Percentiles rank a stretch among this genome's conserved stretches.
Evolutionary conservation across 1,284 basidiomycete species (phyloP).

Genomic region (Lentinula novae-zelandiae): DNA sequence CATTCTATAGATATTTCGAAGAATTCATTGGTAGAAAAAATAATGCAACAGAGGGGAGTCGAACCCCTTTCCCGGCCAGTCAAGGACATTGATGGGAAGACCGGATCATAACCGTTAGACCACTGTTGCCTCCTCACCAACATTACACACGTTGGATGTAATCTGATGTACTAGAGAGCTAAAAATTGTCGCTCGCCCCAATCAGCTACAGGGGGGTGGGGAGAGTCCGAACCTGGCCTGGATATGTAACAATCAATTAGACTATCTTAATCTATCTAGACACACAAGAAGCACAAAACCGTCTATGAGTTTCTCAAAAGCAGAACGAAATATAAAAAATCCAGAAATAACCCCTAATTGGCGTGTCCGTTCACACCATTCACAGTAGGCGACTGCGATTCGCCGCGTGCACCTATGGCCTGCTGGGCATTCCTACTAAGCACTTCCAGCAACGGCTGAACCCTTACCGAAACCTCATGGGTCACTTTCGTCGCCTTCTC

Average conservation of each 20-base stretch:
- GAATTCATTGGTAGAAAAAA: neutral
- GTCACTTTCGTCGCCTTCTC: conserved; percentile 57
- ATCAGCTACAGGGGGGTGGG: too few relatives aligned
- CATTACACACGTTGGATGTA: too few relatives aligned
- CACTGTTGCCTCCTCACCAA: neutral
- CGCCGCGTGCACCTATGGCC: neutral
- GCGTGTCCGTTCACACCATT: neutral
- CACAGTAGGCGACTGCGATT: neutral
- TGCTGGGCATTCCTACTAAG: conserved; percentile 10
- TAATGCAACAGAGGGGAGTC: conserved; percentile 10
- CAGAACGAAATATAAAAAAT: neutral
- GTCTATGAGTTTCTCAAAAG: neutral
- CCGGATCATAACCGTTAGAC: conserved; percentile 12
- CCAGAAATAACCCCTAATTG: neutral
- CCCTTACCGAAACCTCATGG: conserved; percentile 53
- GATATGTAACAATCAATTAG: too few relatives aligned
- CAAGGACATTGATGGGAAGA: neutral
- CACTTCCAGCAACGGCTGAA: conserved; percentile 52
- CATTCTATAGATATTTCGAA: too few relatives aligned
- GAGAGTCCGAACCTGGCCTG: too few relatives aligned
- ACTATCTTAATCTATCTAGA: too few relatives aligned
- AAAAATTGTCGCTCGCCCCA: too few relatives aligned
- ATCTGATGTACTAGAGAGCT: too few relatives aligned
- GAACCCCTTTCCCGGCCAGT: conserved; percentile 10
- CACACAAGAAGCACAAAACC: too few relatives aligned